Evolutionary conservation across 129 eudicot genomes (phyloP).

Genomic region (Artemisia annua): DNA sequence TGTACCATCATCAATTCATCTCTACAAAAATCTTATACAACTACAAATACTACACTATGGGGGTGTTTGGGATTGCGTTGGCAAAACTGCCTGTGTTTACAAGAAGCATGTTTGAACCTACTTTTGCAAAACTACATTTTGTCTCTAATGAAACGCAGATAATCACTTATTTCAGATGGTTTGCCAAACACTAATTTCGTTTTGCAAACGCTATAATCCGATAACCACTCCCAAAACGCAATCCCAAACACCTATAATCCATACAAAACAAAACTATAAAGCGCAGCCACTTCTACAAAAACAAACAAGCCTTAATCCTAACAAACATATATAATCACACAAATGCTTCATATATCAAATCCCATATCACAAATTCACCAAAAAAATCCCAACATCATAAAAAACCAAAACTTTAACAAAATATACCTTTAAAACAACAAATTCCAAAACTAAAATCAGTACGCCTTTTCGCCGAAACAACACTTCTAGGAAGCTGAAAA

Average conservation of each 20-base stretch:
- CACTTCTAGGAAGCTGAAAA: conserved; percentile 43
- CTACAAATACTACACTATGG: too few relatives aligned
- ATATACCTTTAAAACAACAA: conserved; percentile 28
- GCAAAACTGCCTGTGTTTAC: too few relatives aligned
- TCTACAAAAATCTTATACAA: too few relatives aligned
- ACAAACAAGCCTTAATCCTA: conserved; percentile 15
- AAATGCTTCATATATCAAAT: conserved; percentile 22
- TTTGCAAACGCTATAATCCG: conserved; percentile 7
- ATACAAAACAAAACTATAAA: too few relatives aligned
- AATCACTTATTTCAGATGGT: too few relatives aligned
- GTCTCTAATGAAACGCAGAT: too few relatives aligned
- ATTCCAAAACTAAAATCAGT: conserved; percentile 35
- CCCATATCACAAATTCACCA: conserved; percentile 8
- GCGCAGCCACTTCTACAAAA: background rate
- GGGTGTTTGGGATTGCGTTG: too few relatives aligned
- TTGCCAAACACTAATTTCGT: too few relatives aligned
- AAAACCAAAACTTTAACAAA: conserved; percentile 2
- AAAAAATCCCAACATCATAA: background rate
- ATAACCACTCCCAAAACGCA: background rate
- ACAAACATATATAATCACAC: conserved; percentile 13
- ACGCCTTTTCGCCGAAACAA: conserved; percentile 34
- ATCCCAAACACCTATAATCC: background rate
- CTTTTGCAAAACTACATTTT: too few relatives aligned
- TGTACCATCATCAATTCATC: too few relatives aligned
- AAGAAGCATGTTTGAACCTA: too few relatives aligned